phyloP scores from a whole-genome alignment of 768 basidiomycete genomes.

The Tricholoma hemisulphureum region DNA sequence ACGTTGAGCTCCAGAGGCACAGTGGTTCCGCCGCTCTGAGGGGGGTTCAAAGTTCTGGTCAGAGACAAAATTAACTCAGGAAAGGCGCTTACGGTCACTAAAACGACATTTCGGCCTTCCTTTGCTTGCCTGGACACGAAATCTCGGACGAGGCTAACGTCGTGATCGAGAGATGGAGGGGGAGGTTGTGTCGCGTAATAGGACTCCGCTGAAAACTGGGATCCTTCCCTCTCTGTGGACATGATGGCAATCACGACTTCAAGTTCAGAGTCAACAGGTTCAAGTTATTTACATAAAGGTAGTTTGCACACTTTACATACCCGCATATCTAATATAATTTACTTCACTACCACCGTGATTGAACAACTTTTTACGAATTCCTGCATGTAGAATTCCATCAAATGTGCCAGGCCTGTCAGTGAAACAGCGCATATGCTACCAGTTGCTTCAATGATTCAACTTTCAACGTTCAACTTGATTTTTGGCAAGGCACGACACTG shows the following conservation, averaged over 20 bases:
- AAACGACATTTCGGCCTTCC: conserved; percentile 73
- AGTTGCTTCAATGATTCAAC: not conserved
- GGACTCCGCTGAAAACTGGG: conserved; percentile 77
- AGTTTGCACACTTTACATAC: too few species aligned
- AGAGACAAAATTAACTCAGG: conserved; percentile 2
- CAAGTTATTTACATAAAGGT: too few species aligned
- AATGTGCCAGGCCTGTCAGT: too few species aligned
- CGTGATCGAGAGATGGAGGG: conserved; percentile 69
- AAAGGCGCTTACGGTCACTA: conserved; percentile 78
- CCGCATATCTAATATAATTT: too few species aligned
- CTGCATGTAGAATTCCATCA: too few species aligned
- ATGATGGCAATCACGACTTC: not conserved
- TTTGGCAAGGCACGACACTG: too few species aligned
- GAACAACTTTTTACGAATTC: too few species aligned
- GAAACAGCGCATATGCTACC: too few species aligned
- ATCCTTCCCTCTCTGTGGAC: conserved; percentile 13
- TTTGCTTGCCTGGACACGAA: conserved; percentile 72
- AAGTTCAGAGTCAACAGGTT: not conserved
- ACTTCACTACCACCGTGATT: too few species aligned
- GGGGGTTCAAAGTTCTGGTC: conserved; percentile 10
- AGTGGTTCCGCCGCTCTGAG: conserved; percentile 95
- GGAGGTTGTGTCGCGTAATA: conserved; percentile 89
- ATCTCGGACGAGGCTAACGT: conserved; percentile 57
- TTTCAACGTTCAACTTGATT: not conserved
- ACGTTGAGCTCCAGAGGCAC: conserved; percentile 98